These are phyloP conservation scores for Debaryomyces coudertii DNA, from an alignment of 1,139 yeast genomes.

Conservation along the genomic window DNA sequence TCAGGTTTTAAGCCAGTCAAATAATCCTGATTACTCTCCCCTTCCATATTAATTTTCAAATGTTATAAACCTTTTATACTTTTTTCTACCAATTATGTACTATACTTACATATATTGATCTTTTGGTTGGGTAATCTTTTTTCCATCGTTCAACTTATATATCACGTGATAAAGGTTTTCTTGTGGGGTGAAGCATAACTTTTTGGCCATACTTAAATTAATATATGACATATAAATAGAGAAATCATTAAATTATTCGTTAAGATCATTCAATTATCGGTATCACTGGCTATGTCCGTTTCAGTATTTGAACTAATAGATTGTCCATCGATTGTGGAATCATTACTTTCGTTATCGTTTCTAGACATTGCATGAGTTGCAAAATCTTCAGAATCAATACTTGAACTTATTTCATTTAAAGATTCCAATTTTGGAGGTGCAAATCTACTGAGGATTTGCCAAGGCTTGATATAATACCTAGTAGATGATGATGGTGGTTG, in stretches of 20 bases:
- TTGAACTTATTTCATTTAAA: slow-evolving; percentile 24
- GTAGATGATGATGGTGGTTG: slow-evolving; percentile 1
- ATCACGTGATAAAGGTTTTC: background rate
- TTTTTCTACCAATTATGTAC: background rate
- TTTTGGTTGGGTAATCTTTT: slow-evolving; percentile 4
- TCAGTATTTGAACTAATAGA: slow-evolving; percentile 2
- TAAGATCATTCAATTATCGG: background rate
- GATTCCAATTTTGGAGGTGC: slow-evolving; percentile 13
- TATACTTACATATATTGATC: background rate
- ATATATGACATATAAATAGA: background rate
- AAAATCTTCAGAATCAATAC: slow-evolving; percentile 28
- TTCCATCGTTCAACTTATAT: background rate
- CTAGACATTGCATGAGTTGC: slow-evolving; percentile 11
- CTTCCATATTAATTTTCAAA: background rate
- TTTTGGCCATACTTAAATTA: background rate
- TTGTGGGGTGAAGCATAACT: background rate
- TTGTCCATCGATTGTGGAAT: slow-evolving; percentile 12
- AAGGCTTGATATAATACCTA: slow-evolving; percentile 25
- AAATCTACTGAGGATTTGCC: slow-evolving; percentile 31
- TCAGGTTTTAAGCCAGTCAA: slow-evolving; percentile 6
- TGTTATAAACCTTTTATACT: background rate
- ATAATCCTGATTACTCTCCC: background rate
- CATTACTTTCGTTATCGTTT: slow-evolving; percentile 10
- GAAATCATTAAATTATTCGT: slow-evolving; percentile 2
- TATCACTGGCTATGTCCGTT: background rate